Evolutionary conservation across 768 basidiomycete species (phyloP).

Genomic region (Jaapia argillacea): DNA sequence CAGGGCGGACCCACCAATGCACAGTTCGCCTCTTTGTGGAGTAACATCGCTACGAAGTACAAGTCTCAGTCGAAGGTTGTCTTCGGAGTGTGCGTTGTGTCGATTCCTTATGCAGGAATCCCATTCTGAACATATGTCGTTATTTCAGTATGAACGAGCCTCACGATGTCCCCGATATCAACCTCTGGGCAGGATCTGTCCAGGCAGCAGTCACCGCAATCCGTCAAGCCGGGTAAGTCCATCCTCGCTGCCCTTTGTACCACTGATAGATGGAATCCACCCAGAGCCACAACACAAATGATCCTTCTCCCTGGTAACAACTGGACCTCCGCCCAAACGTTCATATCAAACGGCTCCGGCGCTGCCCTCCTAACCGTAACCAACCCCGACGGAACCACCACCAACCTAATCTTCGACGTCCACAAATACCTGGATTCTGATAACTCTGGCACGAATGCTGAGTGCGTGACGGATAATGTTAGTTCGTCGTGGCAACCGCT

Average conservation of each 20-base stretch:
- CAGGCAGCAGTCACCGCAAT: constrained; percentile 58
- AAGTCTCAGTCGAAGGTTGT: constrained; percentile 28
- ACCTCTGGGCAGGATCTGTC: constrained; percentile 37
- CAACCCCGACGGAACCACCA: constrained; percentile 35
- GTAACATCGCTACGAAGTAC: constrained; percentile 39
- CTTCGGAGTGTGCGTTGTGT: constrained; percentile 34
- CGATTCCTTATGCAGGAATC: not conserved
- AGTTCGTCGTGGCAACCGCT: constrained; percentile 34
- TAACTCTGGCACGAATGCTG: constrained; percentile 26
- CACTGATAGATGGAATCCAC: not conserved
- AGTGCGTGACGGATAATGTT: constrained; percentile 48
- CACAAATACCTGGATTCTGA: constrained; percentile 55
- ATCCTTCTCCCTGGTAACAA: constrained; percentile 52
- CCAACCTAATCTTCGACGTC: constrained; percentile 46
- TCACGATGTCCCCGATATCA: constrained; percentile 42
- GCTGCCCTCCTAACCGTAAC: constrained; percentile 33
- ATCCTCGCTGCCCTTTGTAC: not conserved
- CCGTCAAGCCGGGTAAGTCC: constrained; percentile 34
- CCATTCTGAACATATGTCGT: not conserved
- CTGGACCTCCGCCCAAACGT: constrained; percentile 42
- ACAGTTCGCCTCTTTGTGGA: constrained; percentile 44
- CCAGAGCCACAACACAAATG: constrained; percentile 34
- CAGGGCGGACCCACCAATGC: constrained; percentile 51
- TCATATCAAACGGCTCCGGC: constrained; percentile 40
- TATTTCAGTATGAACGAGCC: constrained; percentile 53